phyloP scores from a whole-genome alignment of 2,329 filamentous ascomycete species.

The Endocalyx cinctus region DNA sequence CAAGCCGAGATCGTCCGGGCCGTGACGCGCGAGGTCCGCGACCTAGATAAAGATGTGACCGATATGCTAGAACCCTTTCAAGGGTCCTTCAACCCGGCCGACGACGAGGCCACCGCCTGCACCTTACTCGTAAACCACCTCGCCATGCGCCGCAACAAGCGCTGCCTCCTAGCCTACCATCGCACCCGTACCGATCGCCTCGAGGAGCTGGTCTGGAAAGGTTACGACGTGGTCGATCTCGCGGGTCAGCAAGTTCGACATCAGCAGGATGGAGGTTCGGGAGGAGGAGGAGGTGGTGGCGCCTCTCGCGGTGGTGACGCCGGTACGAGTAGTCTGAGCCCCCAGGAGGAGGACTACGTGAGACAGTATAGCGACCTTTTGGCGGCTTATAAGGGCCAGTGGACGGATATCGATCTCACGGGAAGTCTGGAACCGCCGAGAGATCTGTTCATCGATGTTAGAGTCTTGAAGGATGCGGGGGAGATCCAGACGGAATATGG shows the following conservation, averaged over 20 bases:
- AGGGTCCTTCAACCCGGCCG: conserved; percentile 77
- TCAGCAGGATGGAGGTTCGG: conserved; percentile 32
- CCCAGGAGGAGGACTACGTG: conserved; percentile 95
- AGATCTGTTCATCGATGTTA: conserved; percentile 94
- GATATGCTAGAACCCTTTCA: conserved; percentile 77
- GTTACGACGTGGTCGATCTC: conserved; percentile 74
- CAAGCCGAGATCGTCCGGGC: conserved; percentile 86
- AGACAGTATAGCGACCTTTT: conserved; percentile 86
- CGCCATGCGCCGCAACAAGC: conserved; percentile 92
- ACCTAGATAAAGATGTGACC: conserved; percentile 81
- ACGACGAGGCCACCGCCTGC: conserved; percentile 79
- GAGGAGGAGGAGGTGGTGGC: conserved; percentile 26
- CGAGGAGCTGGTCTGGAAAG: conserved; percentile 90
- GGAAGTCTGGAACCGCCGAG: conserved; percentile 90
- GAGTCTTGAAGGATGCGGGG: conserved; percentile 92
- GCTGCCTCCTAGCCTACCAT: conserved; percentile 92
- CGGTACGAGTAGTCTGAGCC: conserved; percentile 73
- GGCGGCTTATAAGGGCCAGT: conserved; percentile 95
- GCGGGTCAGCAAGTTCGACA: conserved; percentile 51
- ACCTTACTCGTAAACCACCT: conserved; percentile 89
- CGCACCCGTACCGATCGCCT: conserved; percentile 84
- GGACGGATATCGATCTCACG: conserved; percentile 95
- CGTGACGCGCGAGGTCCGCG: conserved; percentile 85
- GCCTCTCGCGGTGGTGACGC: conserved; percentile 40
- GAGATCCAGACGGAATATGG: conserved; percentile 99